Evolutionary conservation across 1,284 basidiomycete species (phyloP), one percentile per base, ranked within the genome.

Genomic region (Ustilago vetiveriae): DNA sequence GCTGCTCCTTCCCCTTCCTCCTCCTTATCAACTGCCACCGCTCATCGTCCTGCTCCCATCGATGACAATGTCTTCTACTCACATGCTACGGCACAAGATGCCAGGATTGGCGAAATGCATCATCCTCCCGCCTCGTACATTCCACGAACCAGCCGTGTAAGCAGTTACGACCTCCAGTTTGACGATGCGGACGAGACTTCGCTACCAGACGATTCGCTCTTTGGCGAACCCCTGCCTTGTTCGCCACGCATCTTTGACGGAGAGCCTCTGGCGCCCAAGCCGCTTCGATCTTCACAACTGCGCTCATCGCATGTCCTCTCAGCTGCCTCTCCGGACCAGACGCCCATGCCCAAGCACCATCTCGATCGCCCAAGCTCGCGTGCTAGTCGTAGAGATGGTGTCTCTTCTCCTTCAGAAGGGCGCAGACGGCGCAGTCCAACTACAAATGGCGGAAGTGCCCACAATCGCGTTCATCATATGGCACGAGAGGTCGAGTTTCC

Each of bases 151-250:
- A 46, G 66, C 16, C 66, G 66, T 13, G 66, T 69, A 30, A 69
- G 57, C 51, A 59, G 59, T 51, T 69, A 69, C 39, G 66, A 69
- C 32, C 55, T 69, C 6, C 66, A 69, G 19, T 69, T 69, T 35
- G 66, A 69, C 33, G 66, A 69, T 55, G 66, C 66, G 5, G 66
- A 69, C 38, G 66, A 69, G 38, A 21, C 50, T 16, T 56, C 52
- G 3, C 22, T 53, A 5, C 49, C 45, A 9, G 48, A 63, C 24
- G 59, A 69, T 16, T 58, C 66, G 19, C 66, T 69, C 43, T 69
- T 69, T 35, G 66, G 66, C n/a, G 40, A 38, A 3, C 53, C 59
- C 10, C 35, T 33, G 2, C 52, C 52, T 2, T 50, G 54, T 14
- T 58, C 59, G 1, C 51, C 66, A 1, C 53, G 42, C 14, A 36